A percentile compares a stretch with the other conserved stretches of the same genome.
Conservation (phyloP, 164 flowering plant genomes). For the Liriodendron chinense region DNA sequence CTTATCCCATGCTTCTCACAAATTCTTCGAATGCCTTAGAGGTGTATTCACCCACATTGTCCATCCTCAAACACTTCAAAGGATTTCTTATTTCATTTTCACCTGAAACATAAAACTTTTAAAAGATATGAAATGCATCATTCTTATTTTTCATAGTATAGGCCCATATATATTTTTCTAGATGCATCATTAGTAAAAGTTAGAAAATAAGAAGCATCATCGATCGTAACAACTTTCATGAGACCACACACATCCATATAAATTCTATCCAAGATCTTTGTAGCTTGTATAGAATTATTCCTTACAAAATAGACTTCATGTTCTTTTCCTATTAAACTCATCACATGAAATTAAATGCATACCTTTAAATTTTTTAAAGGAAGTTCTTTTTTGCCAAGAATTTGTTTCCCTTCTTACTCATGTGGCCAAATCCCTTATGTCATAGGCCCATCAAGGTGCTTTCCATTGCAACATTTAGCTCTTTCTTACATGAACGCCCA, state of each 20-base stretch:
- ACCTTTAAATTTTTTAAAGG: neutral
- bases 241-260: neutral
- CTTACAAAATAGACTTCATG: neutral
- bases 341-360: neutral
- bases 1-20: too few relatives aligned
- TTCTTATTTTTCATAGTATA: too few relatives aligned
- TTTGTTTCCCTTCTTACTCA: too few relatives aligned
- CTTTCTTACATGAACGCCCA: too few relatives aligned
- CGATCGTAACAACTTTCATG: neutral
- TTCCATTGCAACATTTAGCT: neutral
- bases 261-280: too few relatives aligned
- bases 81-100: neutral
- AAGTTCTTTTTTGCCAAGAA: neutral
- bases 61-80: neutral
- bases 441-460: neutral
- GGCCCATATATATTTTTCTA: neutral
- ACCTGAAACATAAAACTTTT: neutral
- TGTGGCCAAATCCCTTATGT: too few relatives aligned
- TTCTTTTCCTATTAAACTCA: neutral
- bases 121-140: too few relatives aligned
- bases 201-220: conserved; percentile 4
- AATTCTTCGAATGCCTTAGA: neutral
- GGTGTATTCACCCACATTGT: conserved; percentile 8
- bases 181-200: conserved; percentile 7
- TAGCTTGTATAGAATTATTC: neutral